phyloP scores from a whole-genome alignment of 2,329 filamentous ascomycete species.

The Trichophyton benhamiae region DNA sequence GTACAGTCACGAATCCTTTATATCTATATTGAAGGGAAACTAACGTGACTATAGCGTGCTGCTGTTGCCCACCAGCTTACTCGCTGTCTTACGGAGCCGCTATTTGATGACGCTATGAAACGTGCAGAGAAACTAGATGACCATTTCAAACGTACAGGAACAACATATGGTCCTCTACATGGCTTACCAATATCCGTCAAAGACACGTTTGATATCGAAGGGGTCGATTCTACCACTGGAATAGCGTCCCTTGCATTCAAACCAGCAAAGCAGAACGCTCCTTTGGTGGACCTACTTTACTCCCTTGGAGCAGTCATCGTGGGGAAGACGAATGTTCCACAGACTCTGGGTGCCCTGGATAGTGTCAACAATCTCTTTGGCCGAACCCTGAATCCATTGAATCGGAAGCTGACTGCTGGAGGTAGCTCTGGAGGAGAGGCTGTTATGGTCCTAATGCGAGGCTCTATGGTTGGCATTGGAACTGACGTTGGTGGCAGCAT shows the following conservation, averaged over 20 bases:
- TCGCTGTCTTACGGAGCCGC: constrained; percentile 41
- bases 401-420: constrained; percentile 48
- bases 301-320: constrained; percentile 54
- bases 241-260: constrained; percentile 50
- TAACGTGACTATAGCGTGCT: constrained; percentile 17
- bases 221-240: constrained; percentile 44
- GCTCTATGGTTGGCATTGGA: constrained; percentile 48
- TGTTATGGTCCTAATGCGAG: constrained; percentile 46
- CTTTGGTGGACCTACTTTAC: constrained; percentile 46
- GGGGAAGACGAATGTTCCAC: constrained; percentile 57
- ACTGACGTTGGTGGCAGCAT: constrained; percentile 47
- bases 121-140: constrained; percentile 39
- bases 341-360: constrained; percentile 45
- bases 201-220: constrained; percentile 36
- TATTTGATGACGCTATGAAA: constrained; percentile 39
- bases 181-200: constrained; percentile 47
- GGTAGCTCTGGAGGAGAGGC: constrained; percentile 57
- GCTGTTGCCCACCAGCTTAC: constrained; percentile 32
- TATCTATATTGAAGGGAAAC: background rate
- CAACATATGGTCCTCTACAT: constrained; percentile 46
- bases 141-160: constrained; percentile 28
- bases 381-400: constrained; percentile 51
- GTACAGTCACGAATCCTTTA: constrained; percentile 12
- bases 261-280: constrained; percentile 44
- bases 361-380: constrained; percentile 51